phyloP scores from a whole-genome alignment of 495 filamentous ascomycete genomes.

The Annulohypoxylon stygium region DNA sequence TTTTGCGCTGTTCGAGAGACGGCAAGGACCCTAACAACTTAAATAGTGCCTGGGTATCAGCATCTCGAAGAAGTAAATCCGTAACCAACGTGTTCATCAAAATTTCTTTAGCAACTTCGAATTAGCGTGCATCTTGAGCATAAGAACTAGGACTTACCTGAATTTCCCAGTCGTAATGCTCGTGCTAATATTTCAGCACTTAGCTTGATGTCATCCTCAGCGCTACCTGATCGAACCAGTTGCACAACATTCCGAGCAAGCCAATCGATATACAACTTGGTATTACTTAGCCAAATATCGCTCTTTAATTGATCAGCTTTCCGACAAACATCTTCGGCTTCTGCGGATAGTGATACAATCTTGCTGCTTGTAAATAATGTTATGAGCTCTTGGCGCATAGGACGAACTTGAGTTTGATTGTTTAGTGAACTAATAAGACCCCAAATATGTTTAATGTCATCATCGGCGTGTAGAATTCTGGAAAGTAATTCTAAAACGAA shows the following conservation, averaged over 20 bases:
- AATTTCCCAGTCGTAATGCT: constrained; percentile 78
- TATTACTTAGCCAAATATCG: constrained; percentile 74
- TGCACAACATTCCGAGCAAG: constrained; percentile 73
- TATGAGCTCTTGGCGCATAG: constrained; percentile 58
- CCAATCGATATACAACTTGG: constrained; percentile 76
- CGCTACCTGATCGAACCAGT: constrained; percentile 58
- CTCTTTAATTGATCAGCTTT: constrained; percentile 51
- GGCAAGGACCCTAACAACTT: constrained; percentile 64
- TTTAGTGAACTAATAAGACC: constrained; percentile 22
- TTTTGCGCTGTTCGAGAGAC: constrained; percentile 68
- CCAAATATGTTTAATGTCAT: constrained; percentile 69
- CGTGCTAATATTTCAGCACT: constrained; percentile 73
- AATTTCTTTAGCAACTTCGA: constrained; percentile 60
- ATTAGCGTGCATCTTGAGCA: constrained; percentile 2
- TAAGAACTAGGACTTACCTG: constrained; percentile 64
- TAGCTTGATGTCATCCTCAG: constrained; percentile 63
- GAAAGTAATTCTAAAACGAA: constrained; percentile 53
- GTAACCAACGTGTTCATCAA: constrained; percentile 65
- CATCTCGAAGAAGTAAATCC: constrained; percentile 59
- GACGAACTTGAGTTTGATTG: constrained; percentile 31
- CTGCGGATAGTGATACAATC: constrained; percentile 77
- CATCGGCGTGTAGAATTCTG: constrained; percentile 66
- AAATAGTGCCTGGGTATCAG: constrained; percentile 51
- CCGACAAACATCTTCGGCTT: constrained; percentile 72
- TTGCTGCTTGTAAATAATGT: constrained; percentile 75